Evolutionary conservation across 2,329 filamentous ascomycete species (phyloP).

Genomic region (Leptoxyphium fumago): DNA sequence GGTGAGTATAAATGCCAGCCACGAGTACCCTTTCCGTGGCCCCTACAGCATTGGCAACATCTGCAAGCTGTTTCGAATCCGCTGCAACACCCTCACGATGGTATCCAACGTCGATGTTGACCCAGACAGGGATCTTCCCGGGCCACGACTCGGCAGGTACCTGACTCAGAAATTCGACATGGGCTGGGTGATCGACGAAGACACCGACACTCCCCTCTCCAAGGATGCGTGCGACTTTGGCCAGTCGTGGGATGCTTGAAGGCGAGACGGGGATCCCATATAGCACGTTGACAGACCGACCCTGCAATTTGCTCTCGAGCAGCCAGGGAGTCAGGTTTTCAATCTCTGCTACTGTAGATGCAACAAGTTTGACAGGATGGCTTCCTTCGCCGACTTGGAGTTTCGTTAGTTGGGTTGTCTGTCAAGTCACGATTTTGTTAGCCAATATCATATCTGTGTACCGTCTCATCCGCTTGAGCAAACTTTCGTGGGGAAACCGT

Average conservation of each 20-base stretch:
- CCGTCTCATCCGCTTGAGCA: too few relatives aligned
- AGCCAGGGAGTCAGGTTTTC: slow-evolving; percentile 51
- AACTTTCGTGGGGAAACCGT: too few relatives aligned
- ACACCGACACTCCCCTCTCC: slow-evolving; percentile 44
- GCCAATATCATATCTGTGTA: too few relatives aligned
- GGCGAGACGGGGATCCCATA: slow-evolving; percentile 58
- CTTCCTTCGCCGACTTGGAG: slow-evolving; percentile 51
- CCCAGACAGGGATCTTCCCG: slow-evolving; percentile 41
- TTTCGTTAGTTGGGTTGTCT: slow-evolving; percentile 52
- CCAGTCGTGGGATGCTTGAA: slow-evolving; percentile 45
- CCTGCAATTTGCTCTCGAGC: slow-evolving; percentile 38
- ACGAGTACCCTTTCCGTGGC: slow-evolving; percentile 32
- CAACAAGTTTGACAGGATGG: slow-evolving; percentile 46
- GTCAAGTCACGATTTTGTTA: neutral
- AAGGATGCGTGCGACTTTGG: slow-evolving; percentile 39
- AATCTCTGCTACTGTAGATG: slow-evolving; percentile 61
- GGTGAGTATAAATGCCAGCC: slow-evolving; percentile 58
- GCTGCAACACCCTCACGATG: slow-evolving; percentile 53
- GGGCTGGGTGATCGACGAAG: slow-evolving; percentile 54
- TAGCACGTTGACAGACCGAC: slow-evolving; percentile 37
- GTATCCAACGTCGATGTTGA: slow-evolving; percentile 64
- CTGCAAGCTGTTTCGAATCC: slow-evolving; percentile 29
- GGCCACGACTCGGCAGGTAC: slow-evolving; percentile 29
- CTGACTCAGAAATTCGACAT: slow-evolving; percentile 38
- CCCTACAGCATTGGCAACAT: slow-evolving; percentile 35